Evolutionary conservation across 2,329 filamentous ascomycete genomes (phyloP), one percentile per base, ranked within the genome.

Genomic region (Daldinia eschscholtzii): DNA sequence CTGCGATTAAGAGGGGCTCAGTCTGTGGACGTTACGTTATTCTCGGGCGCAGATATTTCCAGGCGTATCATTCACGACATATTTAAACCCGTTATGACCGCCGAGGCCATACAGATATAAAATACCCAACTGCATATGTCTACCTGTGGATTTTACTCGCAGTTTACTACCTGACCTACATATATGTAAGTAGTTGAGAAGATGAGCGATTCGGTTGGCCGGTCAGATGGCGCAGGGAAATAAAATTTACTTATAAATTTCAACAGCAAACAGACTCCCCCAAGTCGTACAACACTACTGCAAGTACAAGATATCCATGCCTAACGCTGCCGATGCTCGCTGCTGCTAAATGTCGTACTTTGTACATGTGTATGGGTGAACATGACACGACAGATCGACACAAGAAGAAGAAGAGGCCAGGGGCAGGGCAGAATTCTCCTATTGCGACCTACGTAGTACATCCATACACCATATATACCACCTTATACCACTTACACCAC

Each of bases 361-460:
- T 42, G 60, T 41, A 52, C 56, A 60, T 61, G 20, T 23, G 64
- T 58, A 65, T 65, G 68, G 61, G 61, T 50, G 65, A 65, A 48
- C 59, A 62, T 70, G 55, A 65, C 65, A 70, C 68, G 56, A 64
- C 68, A 65, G 59, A 41, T 56, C n/a, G 28, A 35, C 28, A n/a
- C 1, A 42, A n/a, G n/a, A 61, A 67, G 55, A 65, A 68, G 59
- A 23, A 23, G 20, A 23, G 20, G 65, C 58, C 68, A 70, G 65
- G 68, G 68, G 61, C 55, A 62, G 39, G 61, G 35, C 41, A 62
- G 46, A 61, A 70, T 64, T 70, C 64, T 70, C 67, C 67, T 67
- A 58, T 44, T 44, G n/a, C 41, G 41, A 44, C 20, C 20, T 30
- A 50, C 4, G 33, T 13, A 55, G 26, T 33, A 23, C n/a, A 41